These are phyloP conservation scores for Graphiopsis chlorocephala DNA, from an alignment of 2,329 filamentous ascomycete species.

Conservation along the genomic window DNA sequence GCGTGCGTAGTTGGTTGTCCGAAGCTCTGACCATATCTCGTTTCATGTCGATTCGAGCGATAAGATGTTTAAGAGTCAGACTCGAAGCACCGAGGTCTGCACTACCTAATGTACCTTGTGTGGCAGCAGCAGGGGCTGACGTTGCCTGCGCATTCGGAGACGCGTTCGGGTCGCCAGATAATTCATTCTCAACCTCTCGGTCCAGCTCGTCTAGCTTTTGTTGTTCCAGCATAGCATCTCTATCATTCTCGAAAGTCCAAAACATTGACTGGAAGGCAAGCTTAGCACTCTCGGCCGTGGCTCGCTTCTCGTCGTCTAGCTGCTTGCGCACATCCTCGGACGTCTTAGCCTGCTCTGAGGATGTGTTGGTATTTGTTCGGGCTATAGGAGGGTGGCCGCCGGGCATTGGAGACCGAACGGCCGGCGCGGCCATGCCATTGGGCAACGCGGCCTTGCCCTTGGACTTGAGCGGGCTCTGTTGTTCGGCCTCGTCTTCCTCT, in stretches of 20 bases:
- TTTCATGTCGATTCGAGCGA: conserved; percentile 91
- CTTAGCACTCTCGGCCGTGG: conserved; percentile 84
- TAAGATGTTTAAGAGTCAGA: conserved; percentile 92
- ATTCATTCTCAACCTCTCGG: conserved; percentile 91
- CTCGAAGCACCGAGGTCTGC: conserved; percentile 95
- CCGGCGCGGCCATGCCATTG: conserved; percentile 58
- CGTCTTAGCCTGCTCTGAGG: conserved; percentile 59
- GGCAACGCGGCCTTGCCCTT: conserved; percentile 55
- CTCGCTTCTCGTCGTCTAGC: conserved; percentile 86
- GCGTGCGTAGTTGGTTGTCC: conserved; percentile 82
- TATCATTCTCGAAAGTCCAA: conserved; percentile 91
- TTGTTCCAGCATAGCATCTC: conserved; percentile 95
- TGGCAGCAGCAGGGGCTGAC: conserved; percentile 54
- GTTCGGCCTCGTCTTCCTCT: conserved; percentile 44
- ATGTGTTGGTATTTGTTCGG: conserved; percentile 55
- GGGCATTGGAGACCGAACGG: conserved; percentile 68
- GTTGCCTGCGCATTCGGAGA: conserved; percentile 54
- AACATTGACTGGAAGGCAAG: conserved; percentile 90
- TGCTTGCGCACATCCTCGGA: conserved; percentile 89
- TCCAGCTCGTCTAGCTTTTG: conserved; percentile 96
- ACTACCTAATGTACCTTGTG: conserved; percentile 85
- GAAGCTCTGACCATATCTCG: conserved; percentile 86
- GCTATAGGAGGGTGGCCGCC: conserved; percentile 61
- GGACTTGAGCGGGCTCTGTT: conserved; percentile 49
- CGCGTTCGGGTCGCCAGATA: conserved; percentile 60